These are phyloP conservation scores for Prosopis cineraria DNA, from an alignment of 306 rosid genomes.

Conservation along the genomic window DNA sequence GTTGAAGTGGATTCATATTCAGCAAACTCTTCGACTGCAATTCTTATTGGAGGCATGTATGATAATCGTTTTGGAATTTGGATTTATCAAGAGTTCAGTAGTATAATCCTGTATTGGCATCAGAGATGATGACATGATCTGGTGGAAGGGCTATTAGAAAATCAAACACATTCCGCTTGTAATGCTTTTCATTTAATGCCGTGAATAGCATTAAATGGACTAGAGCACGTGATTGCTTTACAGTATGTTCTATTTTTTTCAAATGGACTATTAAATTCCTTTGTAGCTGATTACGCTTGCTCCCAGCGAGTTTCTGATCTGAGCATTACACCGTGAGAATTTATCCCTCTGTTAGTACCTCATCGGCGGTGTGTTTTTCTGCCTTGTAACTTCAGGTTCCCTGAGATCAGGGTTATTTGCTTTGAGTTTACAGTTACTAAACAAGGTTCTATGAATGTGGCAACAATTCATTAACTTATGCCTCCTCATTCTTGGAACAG, in stretches of 20 bases:
- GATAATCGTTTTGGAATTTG: neutral
- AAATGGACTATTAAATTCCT: too few species aligned
- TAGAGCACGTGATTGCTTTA: neutral
- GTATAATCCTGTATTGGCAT: neutral
- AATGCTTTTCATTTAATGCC: neutral
- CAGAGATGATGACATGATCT: neutral
- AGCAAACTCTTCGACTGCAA: neutral
- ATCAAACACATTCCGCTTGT: neutral
- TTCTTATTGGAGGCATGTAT: neutral
- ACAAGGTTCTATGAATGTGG: slow-evolving; percentile 58
- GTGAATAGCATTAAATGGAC: too few species aligned
- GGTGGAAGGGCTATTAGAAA: neutral
- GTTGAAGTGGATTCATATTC: too few species aligned
- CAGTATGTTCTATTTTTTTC: too few species aligned
- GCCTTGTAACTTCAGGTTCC: neutral
- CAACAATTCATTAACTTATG: slow-evolving; percentile 55
- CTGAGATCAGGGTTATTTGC: neutral
- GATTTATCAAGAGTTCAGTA: neutral
- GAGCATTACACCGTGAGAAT: neutral
- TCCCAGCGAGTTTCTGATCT: neutral
- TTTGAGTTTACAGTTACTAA: neutral
- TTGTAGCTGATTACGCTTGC: neutral
- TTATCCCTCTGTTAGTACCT: neutral
- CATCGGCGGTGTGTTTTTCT: neutral
- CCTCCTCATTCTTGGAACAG: slow-evolving; percentile 42